Percentiles rank a stretch among this genome's conserved stretches.
These are phyloP conservation scores for Millerago galiae DNA, from an alignment of 805 yeast species.

Conservation along the genomic window DNA sequence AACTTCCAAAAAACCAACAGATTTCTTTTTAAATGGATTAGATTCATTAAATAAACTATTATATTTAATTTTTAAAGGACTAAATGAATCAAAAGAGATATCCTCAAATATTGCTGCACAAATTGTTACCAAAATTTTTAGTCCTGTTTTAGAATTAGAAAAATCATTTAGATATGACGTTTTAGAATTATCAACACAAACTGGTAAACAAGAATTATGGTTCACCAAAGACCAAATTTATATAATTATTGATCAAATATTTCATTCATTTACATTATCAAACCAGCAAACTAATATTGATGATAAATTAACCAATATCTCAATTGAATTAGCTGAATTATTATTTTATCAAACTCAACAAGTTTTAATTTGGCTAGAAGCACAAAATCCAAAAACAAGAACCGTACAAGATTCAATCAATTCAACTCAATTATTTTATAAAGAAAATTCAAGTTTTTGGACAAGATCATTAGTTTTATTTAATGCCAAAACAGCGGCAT, in stretches of 20 bases:
- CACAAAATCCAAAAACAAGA: conserved; percentile 17
- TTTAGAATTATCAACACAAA: conserved; percentile 28
- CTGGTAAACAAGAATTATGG: conserved; percentile 37
- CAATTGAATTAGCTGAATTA: conserved; percentile 33
- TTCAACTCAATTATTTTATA: conserved; percentile 18
- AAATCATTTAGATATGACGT: conserved; percentile 26
- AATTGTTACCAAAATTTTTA: conserved; percentile 21
- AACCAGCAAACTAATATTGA: conserved; percentile 8
- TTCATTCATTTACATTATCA: conserved; percentile 24
- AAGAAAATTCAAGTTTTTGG: conserved; percentile 44
- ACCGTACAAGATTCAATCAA: conserved; percentile 15
- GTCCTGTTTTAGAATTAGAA: conserved; percentile 36
- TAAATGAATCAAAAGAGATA: conserved; percentile 10
- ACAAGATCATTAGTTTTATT: conserved; percentile 46
- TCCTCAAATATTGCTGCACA: conserved; percentile 21
- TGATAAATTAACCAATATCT: conserved; percentile 13
- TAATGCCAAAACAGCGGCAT: conserved; percentile 46
- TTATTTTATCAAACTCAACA: conserved; percentile 35
- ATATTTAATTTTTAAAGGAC: conserved; percentile 17
- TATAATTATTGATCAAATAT: conserved; percentile 34
- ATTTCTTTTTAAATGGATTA: conserved; percentile 23
- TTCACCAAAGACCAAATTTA: conserved; percentile 37
- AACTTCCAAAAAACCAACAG: conserved; percentile 9
- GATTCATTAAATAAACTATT: conserved; percentile 23
- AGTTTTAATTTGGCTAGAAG: conserved; percentile 27